Conservation (phyloP, 257 asterid species). For the Fraxinus excelsior region DNA sequence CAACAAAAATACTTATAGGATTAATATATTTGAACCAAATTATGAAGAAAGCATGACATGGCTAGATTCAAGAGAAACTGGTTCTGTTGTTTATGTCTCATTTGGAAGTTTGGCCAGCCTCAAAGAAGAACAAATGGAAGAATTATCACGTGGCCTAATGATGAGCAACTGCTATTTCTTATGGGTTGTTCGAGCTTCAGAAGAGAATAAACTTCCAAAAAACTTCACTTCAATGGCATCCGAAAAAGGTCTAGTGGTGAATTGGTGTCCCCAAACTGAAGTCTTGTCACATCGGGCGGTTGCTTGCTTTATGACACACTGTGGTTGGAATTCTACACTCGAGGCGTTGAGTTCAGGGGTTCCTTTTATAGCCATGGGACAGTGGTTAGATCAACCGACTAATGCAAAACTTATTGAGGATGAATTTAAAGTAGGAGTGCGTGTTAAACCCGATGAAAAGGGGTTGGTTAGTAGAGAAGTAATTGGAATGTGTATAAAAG, state of each 20-base stretch:
- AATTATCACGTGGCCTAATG: constrained; percentile 19
- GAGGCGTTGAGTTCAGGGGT: constrained; percentile 30
- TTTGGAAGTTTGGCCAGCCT: constrained; percentile 21
- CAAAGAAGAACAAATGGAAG: constrained; percentile 30
- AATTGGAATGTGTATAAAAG: constrained; percentile 25
- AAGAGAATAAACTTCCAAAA: constrained; percentile 25
- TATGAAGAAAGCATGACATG: constrained; percentile 22
- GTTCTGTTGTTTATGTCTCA: no score
- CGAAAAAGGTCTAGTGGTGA: constrained; percentile 23
- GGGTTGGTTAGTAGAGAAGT: constrained; percentile 30
- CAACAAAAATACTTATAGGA: not conserved
- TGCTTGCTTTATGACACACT: constrained; percentile 34
- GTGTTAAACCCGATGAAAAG: constrained; percentile 17
- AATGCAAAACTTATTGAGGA: constrained; percentile 33
- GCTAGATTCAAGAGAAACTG: constrained; percentile 19
- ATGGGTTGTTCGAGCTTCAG: constrained; percentile 33
- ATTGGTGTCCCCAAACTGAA: constrained; percentile 36
- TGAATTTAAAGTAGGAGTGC: constrained; percentile 28
- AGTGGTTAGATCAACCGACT: constrained; percentile 24
- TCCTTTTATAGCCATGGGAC: constrained; percentile 19
- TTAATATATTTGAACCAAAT: constrained; percentile 24
- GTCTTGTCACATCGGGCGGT: constrained; percentile 28
- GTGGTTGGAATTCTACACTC: constrained; percentile 35
- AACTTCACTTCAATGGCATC: constrained; percentile 5
- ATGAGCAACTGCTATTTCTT: constrained; percentile 20